These are phyloP conservation scores for Cnidoscolus chayamansa DNA, from an alignment of 441 rosid genomes.

Conservation along the genomic window DNA sequence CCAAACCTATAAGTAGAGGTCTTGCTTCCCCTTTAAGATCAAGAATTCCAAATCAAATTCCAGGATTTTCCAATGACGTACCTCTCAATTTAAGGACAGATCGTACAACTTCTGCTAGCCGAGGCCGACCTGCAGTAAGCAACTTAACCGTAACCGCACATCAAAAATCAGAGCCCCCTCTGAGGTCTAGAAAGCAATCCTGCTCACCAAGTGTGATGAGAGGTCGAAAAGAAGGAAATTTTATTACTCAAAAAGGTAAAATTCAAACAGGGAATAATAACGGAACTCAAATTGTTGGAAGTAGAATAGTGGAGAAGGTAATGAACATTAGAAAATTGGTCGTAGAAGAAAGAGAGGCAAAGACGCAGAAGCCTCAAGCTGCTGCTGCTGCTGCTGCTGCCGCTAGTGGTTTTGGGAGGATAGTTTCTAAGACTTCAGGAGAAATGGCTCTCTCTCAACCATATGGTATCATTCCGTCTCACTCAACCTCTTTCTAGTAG, in stretches of 20 bases:
- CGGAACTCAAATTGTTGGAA: slow-evolving; percentile 40
- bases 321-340: slow-evolving; percentile 47
- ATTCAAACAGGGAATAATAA: slow-evolving; percentile 18
- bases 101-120: slow-evolving; percentile 38
- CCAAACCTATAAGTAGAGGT: slow-evolving; percentile 29
- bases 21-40: slow-evolving; percentile 35
- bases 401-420: slow-evolving; percentile 20
- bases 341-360: slow-evolving; percentile 23
- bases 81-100: slow-evolving; percentile 39
- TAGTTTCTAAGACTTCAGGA: slow-evolving; percentile 22
- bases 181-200: slow-evolving; percentile 36
- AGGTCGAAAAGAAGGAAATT: slow-evolving; percentile 28
- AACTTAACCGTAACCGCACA: background rate
- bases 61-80: slow-evolving; percentile 29
- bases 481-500: too few species aligned
- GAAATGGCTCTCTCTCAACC: slow-evolving; percentile 26
- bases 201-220: slow-evolving; percentile 43
- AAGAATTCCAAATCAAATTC: slow-evolving; percentile 25
- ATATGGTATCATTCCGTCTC: slow-evolving; percentile 19
- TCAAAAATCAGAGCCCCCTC: slow-evolving; percentile 20
- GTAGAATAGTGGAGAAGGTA: slow-evolving; percentile 54
- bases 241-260: slow-evolving; percentile 14
- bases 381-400: background rate
- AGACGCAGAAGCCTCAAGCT: slow-evolving; percentile 17
- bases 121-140: slow-evolving; percentile 30